phyloP scores from a whole-genome alignment of 1,284 basidiomycete genomes.

The Pseudozyma tsukubaensis region DNA sequence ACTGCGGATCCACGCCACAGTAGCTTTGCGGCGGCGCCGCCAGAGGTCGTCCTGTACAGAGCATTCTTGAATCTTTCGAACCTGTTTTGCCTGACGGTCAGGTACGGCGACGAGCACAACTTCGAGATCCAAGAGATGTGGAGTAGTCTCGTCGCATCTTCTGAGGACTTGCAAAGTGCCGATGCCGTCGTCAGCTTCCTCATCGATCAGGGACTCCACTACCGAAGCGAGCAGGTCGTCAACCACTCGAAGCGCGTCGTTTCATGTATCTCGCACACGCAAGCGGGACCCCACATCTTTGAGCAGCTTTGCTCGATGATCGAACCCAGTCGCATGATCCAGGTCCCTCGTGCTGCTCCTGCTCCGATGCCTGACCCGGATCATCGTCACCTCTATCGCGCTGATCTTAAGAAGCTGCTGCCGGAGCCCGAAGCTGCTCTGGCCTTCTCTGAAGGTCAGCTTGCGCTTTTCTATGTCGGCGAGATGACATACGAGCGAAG shows the following conservation, averaged over 20 bases:
- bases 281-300: conserved; percentile 79
- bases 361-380: conserved; percentile 62
- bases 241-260: conserved; percentile 83
- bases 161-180: conserved; percentile 74
- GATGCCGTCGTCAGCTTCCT: conserved; percentile 85
- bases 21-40: conserved; percentile 29
- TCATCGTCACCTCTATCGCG: conserved; percentile 62
- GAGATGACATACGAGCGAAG: conserved; percentile 83
- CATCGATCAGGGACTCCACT: conserved; percentile 86
- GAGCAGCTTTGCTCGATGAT: conserved; percentile 86
- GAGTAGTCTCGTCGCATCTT: conserved; percentile 76
- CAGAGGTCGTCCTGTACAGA: conserved; percentile 42
- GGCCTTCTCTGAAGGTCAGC: conserved; percentile 80
- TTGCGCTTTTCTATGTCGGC: conserved; percentile 85
- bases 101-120: conserved; percentile 80
- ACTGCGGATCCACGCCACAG: conserved; percentile 22
- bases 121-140: conserved; percentile 87
- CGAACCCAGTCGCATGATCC: conserved; percentile 82
- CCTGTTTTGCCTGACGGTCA: conserved; percentile 83
- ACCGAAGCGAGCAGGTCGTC: conserved; percentile 82
- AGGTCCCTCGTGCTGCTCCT: conserved; percentile 76
- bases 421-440: conserved; percentile 41
- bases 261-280: conserved; percentile 83
- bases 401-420: conserved; percentile 43
- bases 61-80: conserved; percentile 76